phyloP scores from a whole-genome alignment of 495 filamentous ascomycete genomes.

The Penicillium verhagenii region DNA sequence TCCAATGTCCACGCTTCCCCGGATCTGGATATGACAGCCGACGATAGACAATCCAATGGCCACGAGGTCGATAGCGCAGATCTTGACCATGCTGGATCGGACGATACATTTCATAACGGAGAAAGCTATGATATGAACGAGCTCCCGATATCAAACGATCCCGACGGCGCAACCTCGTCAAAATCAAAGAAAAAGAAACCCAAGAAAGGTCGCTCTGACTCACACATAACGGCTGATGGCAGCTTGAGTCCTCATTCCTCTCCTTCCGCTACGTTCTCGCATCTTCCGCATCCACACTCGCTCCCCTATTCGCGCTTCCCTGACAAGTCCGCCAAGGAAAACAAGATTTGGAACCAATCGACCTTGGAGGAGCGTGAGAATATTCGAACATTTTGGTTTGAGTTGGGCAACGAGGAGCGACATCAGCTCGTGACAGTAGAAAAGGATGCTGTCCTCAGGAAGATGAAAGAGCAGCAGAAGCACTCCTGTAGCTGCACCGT shows the following conservation, averaged over 20 bases:
- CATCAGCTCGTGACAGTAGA: conserved; percentile 95
- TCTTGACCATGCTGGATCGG: conserved; percentile 15
- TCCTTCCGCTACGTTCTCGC: conserved; percentile 40
- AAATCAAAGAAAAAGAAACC: conserved; percentile 52
- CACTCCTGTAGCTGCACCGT: conserved; percentile 98
- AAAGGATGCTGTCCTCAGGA: conserved; percentile 95
- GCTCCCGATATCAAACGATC: conserved; percentile 11
- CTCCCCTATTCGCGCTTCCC: conserved; percentile 27
- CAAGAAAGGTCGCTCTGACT: conserved; percentile 37
- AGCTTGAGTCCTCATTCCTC: conserved; percentile 44
- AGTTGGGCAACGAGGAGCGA: conserved; percentile 90
- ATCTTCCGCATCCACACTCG: conserved; percentile 38
- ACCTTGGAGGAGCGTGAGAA: conserved; percentile 90
- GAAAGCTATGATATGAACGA: conserved; percentile 9
- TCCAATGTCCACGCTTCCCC: conserved; percentile 20
- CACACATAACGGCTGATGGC: conserved; percentile 36
- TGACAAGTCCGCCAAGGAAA: conserved; percentile 58
- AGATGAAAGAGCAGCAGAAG: conserved; percentile 99
- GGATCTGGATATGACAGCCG: conserved; percentile 17
- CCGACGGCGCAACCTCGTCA: conserved; percentile 11
- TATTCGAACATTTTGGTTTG: conserved; percentile 98
- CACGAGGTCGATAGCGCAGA: conserved; percentile 28
- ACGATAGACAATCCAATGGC: conserved; percentile 31
- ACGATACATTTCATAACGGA: conserved; percentile 19
- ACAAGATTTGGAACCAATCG: conserved; percentile 92